These are phyloP conservation scores for Zygotorulaspora danielsina DNA, from an alignment of 805 yeast species.

Conservation along the genomic window DNA sequence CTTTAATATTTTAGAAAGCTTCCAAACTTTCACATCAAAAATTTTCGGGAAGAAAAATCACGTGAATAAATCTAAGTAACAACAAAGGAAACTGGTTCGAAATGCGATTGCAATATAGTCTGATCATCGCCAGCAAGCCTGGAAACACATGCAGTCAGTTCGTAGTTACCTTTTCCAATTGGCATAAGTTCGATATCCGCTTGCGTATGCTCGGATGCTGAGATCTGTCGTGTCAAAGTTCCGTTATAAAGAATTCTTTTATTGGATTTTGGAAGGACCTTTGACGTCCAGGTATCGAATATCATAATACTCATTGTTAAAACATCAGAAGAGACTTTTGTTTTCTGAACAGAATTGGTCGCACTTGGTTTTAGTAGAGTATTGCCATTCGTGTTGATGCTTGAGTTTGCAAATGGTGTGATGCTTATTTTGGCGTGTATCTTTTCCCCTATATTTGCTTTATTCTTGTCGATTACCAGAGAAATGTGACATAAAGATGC, in stretches of 20 bases:
- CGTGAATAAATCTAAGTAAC: slow-evolving; percentile 8
- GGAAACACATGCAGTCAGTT: slow-evolving; percentile 54
- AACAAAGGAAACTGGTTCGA: slow-evolving; percentile 12
- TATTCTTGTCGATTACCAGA: slow-evolving; percentile 10
- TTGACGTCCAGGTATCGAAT: slow-evolving; percentile 26
- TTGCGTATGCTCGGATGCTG: slow-evolving; percentile 42
- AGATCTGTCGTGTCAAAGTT: slow-evolving; percentile 46
- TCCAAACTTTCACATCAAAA: slow-evolving; percentile 5
- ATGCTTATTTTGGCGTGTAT: slow-evolving; percentile 13
- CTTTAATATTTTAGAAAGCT: background rate
- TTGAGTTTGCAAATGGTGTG: slow-evolving; percentile 7
- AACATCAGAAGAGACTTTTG: background rate
- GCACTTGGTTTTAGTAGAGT: background rate
- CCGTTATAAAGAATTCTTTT: slow-evolving; percentile 70
- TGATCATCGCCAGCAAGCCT: background rate
- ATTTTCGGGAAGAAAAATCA: slow-evolving; percentile 6
- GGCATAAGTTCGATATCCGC: slow-evolving; percentile 49
- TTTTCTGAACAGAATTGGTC: background rate
- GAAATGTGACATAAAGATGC: slow-evolving; percentile 19
- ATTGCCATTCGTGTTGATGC: background rate
- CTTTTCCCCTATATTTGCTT: slow-evolving; percentile 16
- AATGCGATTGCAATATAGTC: slow-evolving; percentile 12
- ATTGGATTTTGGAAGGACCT: slow-evolving; percentile 37
- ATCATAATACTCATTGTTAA: slow-evolving; percentile 17
- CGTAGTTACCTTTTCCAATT: slow-evolving; percentile 74